A percentile compares a stretch with the other conserved stretches of the same genome.
phyloP scores from a whole-genome alignment of 2,329 filamentous ascomycete genomes.

The Colletotrichum higginsianum region DNA sequence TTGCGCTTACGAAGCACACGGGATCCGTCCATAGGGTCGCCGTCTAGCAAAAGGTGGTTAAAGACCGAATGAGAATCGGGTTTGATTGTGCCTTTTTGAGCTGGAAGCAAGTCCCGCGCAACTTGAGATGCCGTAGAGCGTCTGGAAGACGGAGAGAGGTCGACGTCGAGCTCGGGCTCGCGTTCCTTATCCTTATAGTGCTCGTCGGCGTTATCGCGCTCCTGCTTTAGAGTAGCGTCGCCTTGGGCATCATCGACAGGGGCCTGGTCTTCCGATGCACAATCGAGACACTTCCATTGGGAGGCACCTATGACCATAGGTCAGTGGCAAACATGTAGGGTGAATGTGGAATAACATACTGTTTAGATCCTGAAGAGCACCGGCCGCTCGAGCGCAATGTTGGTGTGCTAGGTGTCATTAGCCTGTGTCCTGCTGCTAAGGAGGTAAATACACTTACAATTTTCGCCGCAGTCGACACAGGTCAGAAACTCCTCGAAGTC shows the following conservation, averaged over 20 bases:
- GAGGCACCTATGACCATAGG: slow-evolving; percentile 54
- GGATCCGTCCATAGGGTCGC: slow-evolving; percentile 82
- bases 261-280: slow-evolving; percentile 44
- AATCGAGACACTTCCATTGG: slow-evolving; percentile 68
- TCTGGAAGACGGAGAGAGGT: slow-evolving; percentile 57
- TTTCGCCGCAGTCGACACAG: slow-evolving; percentile 84
- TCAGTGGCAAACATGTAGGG: background rate
- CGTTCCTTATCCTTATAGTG: background rate
- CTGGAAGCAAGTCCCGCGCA: slow-evolving; percentile 80
- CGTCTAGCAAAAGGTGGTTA: slow-evolving; percentile 79
- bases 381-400: slow-evolving; percentile 85
- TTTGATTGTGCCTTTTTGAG: slow-evolving; percentile 74
- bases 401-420: slow-evolving; percentile 81
- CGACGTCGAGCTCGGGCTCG: slow-evolving; percentile 9
- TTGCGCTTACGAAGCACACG: slow-evolving; percentile 88
- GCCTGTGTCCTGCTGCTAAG: slow-evolving; percentile 40
- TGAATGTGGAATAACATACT: slow-evolving; percentile 65
- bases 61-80: slow-evolving; percentile 84
- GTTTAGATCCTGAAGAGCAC: slow-evolving; percentile 56
- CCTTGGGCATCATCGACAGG: background rate
- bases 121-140: slow-evolving; percentile 76
- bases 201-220: background rate
- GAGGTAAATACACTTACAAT: slow-evolving; percentile 73
- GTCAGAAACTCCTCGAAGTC: slow-evolving; percentile 85
- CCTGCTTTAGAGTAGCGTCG: slow-evolving; percentile 4